Base-by-base conservation (phyloP, 1,284 basidiomycete species). In the Rhodotorula sp. region DNA sequence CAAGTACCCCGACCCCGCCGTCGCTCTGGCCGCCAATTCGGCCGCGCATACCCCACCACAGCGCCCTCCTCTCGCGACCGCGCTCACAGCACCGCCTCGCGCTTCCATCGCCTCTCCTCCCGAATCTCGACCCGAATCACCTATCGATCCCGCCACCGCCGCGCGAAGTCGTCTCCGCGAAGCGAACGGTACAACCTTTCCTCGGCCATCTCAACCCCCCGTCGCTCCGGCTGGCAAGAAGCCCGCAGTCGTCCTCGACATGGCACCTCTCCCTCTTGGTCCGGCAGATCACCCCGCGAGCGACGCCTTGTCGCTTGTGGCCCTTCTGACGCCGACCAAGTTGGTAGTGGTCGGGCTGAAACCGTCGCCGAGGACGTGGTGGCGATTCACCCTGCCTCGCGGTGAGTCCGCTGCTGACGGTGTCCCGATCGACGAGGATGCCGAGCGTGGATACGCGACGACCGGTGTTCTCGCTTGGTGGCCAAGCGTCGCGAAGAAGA, bases 281-380 rank as follows among this genome's bases (percentile, higher is more conserved):
- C 86, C 89, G 0, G 80, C 84, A 0, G 83, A 87, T 3, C 92
- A 97, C 29, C 65, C 83, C 5, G 80, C 88, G 0, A 91, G 91
- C 0, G 96, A 99, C 80, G 79, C 84, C n/a, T 91, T 94, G 79
- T 87, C 91, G 62, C 84, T 98, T 48, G 86, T 93, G 46, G 94
- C 95, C 0, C 82, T 99, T 62, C 85, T 99, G 54, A 97, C 96
- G 0, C 89, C 92, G 0, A 86, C 89, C 34, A 99, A 99, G 80
- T 83, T 99, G 21, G 92, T 99, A 6, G 86, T 99, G 52, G 92
- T 98, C 5, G 95, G 93, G 3, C 82, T 99, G 75, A 95, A 93
- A 79, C 97, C 97, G 1, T 86, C 87, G 0, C 91, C 97, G 5
- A 89, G 91, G 78, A 99, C 96, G 0, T 98, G 95, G 93, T 91